A percentile compares a stretch with the other conserved stretches of the same genome.
These are phyloP conservation scores for Leishmania aethiopica DNA, from an alignment of 208 protist genomes.

Conservation along the genomic window DNA sequence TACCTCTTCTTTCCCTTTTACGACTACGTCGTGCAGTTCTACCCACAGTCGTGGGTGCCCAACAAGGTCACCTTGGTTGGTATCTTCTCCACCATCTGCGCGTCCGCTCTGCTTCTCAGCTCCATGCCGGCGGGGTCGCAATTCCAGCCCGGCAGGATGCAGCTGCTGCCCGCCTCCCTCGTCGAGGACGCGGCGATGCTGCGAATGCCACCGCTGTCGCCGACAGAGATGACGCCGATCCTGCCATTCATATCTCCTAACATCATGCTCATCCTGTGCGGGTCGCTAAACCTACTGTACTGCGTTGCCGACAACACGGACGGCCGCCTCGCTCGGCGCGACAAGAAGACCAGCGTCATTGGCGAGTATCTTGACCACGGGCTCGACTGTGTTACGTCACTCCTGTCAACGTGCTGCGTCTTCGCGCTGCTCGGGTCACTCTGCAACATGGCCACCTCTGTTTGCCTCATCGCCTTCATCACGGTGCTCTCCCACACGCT, in stretches of 20 bases:
- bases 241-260: constrained; percentile 37
- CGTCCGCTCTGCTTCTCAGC: constrained; percentile 80
- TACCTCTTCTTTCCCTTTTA: constrained; percentile 85
- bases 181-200: constrained; percentile 20
- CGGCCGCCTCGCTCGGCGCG: constrained; percentile 84
- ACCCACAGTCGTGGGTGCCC: constrained; percentile 67
- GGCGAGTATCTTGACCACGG: constrained; percentile 94
- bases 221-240: constrained; percentile 41
- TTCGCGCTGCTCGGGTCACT: constrained; percentile 72
- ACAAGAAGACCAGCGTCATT: constrained; percentile 70
- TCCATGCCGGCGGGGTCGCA: constrained; percentile 58
- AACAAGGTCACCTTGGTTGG: constrained; percentile 86
- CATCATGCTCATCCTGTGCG: constrained; percentile 62
- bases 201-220: constrained; percentile 39
- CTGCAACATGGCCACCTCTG: constrained; percentile 67
- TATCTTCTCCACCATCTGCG: constrained; percentile 63
- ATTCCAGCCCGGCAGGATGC: constrained; percentile 59
- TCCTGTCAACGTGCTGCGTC: constrained; percentile 68
- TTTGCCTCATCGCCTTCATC: constrained; percentile 63
- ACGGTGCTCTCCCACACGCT: constrained; percentile 86
- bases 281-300: constrained; percentile 83
- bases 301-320: constrained; percentile 92
- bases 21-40: constrained; percentile 65
- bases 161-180: constrained; percentile 52
- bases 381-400: constrained; percentile 91